Evolutionary conservation across 2,329 filamentous ascomycete species (phyloP).

Genomic region (Aspergillaceae sp.): DNA sequence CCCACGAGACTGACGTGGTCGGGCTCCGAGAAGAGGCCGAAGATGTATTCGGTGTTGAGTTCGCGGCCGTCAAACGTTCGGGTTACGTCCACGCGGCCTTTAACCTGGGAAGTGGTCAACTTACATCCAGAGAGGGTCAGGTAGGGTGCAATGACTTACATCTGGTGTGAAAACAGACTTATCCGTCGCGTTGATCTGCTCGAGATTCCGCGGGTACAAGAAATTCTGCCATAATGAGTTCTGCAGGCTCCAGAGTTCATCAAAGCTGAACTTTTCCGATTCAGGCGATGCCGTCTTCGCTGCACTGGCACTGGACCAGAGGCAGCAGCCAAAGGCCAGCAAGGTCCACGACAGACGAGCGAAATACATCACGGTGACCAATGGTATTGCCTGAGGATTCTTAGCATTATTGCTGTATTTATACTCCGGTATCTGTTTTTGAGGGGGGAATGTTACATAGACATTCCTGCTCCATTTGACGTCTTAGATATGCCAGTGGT

Average conservation of each 20-base stretch:
- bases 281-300: not conserved
- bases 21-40: constrained; percentile 17
- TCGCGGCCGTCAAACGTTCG: constrained; percentile 18
- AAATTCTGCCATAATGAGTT: constrained; percentile 17
- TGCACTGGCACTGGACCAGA: not conserved
- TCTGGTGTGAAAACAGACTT: constrained; percentile 15
- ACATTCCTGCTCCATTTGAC: not conserved
- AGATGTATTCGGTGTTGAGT: constrained; percentile 22
- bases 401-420: not conserved
- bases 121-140: not conserved
- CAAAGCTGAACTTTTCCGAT: constrained; percentile 9
- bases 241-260: constrained; percentile 16
- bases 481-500: too few relatives aligned
- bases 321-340: not conserved
- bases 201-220: constrained; percentile 16
- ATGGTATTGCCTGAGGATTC: not conserved
- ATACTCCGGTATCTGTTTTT: not conserved
- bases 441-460: not conserved
- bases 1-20: constrained; percentile 12
- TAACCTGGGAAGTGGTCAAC: constrained; percentile 8
- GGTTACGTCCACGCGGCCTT: constrained; percentile 20
- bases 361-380: not conserved
- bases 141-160: constrained; percentile 3
- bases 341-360: not conserved
- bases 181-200: constrained; percentile 14